A percentile compares a stretch with the other conserved stretches of the same genome.
Evolutionary conservation across 495 filamentous ascomycete species (phyloP).

Genomic region (Xylaria telfairii): DNA sequence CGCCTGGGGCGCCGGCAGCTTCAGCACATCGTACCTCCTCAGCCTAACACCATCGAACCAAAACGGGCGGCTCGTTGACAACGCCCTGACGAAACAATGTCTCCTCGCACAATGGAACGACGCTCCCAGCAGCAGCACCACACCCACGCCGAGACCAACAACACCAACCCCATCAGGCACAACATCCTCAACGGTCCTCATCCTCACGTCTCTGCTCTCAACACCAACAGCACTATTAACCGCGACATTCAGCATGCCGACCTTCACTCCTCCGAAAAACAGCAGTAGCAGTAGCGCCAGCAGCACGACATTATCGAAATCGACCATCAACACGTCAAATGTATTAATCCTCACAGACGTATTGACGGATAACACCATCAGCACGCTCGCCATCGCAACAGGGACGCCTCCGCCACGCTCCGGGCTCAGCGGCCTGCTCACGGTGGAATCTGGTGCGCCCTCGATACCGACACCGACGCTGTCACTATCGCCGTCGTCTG

Average conservation of each 20-base stretch:
- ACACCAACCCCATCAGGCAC: neutral
- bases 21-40: conserved; percentile 52
- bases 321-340: conserved; percentile 29
- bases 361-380: conserved; percentile 19
- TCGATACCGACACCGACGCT: neutral
- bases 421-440: conserved; percentile 24
- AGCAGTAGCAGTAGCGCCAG: neutral
- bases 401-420: conserved; percentile 28
- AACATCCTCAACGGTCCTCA: conserved; percentile 9
- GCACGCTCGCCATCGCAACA: conserved; percentile 29
- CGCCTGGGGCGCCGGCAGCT: conserved; percentile 56
- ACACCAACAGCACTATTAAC: conserved; percentile 8
- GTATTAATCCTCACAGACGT: conserved; percentile 28
- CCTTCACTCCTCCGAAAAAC: neutral
- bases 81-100: conserved; percentile 48
- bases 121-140: conserved; percentile 14
- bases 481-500: neutral
- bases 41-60: conserved; percentile 51
- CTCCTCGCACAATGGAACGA: conserved; percentile 42
- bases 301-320: neutral
- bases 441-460: conserved; percentile 19
- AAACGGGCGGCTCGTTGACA: conserved; percentile 47
- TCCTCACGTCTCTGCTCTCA: neutral
- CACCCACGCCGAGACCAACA: neutral
- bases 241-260: conserved; percentile 9